Evolutionary conservation across 2,329 filamentous ascomycete genomes (phyloP).

Genomic region (Akanthomyces dipterigenus): DNA sequence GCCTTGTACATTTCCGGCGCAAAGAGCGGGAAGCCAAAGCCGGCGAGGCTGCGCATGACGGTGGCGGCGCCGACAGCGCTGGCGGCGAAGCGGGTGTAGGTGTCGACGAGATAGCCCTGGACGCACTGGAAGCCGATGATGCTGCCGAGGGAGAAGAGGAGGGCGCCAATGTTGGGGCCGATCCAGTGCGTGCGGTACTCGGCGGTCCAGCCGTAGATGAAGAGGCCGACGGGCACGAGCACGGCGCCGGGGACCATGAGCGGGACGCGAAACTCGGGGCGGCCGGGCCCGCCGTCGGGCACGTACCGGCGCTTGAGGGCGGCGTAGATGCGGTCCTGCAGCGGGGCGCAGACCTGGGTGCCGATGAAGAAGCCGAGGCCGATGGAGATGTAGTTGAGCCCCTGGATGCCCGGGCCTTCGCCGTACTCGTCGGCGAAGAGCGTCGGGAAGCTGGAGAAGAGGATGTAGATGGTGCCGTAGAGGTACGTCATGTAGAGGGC

Average conservation of each 20-base stretch:
- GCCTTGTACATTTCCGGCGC: slow-evolving; percentile 37
- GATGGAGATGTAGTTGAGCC: slow-evolving; percentile 25
- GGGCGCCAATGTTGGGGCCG: slow-evolving; percentile 36
- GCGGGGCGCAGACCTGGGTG: slow-evolving; percentile 32
- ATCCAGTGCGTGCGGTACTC: slow-evolving; percentile 38
- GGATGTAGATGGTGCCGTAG: slow-evolving; percentile 55
- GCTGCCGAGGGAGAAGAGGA: slow-evolving; percentile 30
- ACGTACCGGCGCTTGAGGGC: slow-evolving; percentile 34
- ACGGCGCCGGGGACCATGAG: slow-evolving; percentile 35
- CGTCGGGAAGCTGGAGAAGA: slow-evolving; percentile 40
- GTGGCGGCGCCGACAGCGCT: slow-evolving; percentile 38
- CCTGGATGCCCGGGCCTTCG: slow-evolving; percentile 46
- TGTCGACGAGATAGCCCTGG: slow-evolving; percentile 41
- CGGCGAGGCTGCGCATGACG: slow-evolving; percentile 40
- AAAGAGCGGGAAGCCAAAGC: slow-evolving; percentile 46
- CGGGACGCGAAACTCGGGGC: slow-evolving; percentile 37
- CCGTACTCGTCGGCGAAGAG: slow-evolving; percentile 53
- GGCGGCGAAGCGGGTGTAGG: slow-evolving; percentile 39
- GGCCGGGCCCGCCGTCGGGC: slow-evolving; percentile 26
- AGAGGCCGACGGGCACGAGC: slow-evolving; percentile 35
- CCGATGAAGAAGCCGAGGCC: slow-evolving; percentile 23
- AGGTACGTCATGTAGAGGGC: slow-evolving; percentile 60
- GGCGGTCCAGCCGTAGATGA: slow-evolving; percentile 41
- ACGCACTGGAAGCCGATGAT: slow-evolving; percentile 39
- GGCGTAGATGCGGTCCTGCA: slow-evolving; percentile 40